phyloP scores from a whole-genome alignment of 2,329 filamentous ascomycete genomes.

The Sclerotiophoma versabilis region DNA sequence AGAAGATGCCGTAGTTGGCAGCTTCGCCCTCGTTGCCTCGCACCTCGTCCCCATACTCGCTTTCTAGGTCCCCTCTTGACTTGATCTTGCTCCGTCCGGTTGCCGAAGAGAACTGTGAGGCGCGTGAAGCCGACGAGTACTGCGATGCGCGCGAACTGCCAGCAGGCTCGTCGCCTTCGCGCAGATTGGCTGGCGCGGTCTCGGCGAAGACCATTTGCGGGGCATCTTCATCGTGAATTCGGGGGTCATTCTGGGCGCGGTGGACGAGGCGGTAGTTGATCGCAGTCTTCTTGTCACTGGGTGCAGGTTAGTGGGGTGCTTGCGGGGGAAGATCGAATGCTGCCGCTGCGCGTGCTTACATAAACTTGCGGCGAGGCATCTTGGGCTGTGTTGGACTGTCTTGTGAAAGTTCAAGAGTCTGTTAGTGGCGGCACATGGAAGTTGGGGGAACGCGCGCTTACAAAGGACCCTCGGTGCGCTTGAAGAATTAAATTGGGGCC shows the following conservation, averaged over 20 bases:
- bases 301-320: constrained; percentile 40
- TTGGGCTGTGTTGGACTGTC: constrained; percentile 47
- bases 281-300: constrained; percentile 86
- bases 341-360: constrained; percentile 58
- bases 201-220: constrained; percentile 91
- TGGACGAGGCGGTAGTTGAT: constrained; percentile 94
- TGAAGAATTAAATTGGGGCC: constrained; percentile 67
- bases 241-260: constrained; percentile 94
- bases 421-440: constrained; percentile 26
- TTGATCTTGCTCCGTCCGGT: constrained; percentile 61
- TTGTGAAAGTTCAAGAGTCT: not conserved
- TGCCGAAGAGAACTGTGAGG: constrained; percentile 30
- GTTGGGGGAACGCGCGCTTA: constrained; percentile 37
- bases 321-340: not conserved
- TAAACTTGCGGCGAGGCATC: constrained; percentile 79
- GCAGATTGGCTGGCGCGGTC: constrained; percentile 53
- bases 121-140: constrained; percentile 47
- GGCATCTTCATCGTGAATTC: constrained; percentile 89
- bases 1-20: constrained; percentile 91
- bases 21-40: constrained; percentile 95
- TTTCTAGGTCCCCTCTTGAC: constrained; percentile 78
- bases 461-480: constrained; percentile 30
- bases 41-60: constrained; percentile 72
- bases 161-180: constrained; percentile 47
- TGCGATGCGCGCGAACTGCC: constrained; percentile 55